A percentile compares a stretch with the other conserved stretches of the same genome.
These are phyloP conservation scores for Fusarium beomiforme DNA, from an alignment of 2,329 filamentous ascomycete species.

Conservation along the genomic window DNA sequence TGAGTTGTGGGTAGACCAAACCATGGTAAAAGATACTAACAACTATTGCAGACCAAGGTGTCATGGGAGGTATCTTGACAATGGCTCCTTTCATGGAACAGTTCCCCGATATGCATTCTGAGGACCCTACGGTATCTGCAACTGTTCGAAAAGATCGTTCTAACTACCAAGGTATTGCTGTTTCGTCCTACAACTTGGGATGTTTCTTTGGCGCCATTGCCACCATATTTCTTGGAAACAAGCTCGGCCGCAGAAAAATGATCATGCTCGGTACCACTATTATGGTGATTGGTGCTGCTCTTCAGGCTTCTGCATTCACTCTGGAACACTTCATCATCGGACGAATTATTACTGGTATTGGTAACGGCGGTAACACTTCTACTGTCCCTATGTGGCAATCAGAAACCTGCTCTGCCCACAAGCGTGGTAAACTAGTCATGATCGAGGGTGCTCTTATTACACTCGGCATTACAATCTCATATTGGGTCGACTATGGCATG, in stretches of 20 bases:
- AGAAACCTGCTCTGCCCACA: conserved; percentile 66
- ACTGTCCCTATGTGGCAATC: conserved; percentile 69
- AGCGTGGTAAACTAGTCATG: conserved; percentile 69
- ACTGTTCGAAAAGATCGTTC: conserved; percentile 55
- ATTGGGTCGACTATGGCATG: conserved; percentile 70
- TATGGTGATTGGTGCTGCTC: conserved; percentile 65
- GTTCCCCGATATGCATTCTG: conserved; percentile 64
- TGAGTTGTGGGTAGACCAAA: background rate
- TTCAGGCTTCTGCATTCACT: conserved; percentile 67
- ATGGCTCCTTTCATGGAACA: conserved; percentile 67
- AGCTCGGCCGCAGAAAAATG: conserved; percentile 67
- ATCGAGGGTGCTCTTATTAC: conserved; percentile 68
- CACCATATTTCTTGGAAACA: conserved; percentile 72
- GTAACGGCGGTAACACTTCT: conserved; percentile 67
- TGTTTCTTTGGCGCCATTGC: conserved; percentile 72
- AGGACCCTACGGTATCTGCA: conserved; percentile 48
- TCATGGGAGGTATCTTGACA: conserved; percentile 80
- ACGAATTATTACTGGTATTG: conserved; percentile 68
- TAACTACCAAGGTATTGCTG: conserved; percentile 63
- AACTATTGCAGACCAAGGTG: conserved; percentile 70
- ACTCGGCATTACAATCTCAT: conserved; percentile 65
- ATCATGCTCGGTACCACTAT: conserved; percentile 69
- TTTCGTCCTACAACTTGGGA: conserved; percentile 68
- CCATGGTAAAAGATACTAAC: background rate
- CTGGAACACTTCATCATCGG: conserved; percentile 66